Percentiles rank a stretch among this genome's conserved stretches.
Conservation (phyloP, 2,329 filamentous ascomycete species). For the Alternaria sp. region DNA sequence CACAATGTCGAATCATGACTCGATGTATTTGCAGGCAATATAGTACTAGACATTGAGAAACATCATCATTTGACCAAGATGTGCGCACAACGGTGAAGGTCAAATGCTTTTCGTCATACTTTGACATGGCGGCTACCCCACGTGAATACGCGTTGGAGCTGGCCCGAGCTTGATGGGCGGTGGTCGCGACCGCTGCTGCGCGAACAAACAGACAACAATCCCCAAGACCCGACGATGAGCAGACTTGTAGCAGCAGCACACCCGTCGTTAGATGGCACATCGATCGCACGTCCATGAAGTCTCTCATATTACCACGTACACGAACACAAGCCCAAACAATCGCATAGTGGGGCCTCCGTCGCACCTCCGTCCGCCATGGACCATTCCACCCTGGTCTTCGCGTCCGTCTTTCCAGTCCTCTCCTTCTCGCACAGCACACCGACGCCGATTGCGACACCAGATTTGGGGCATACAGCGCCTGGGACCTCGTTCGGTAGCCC, state of each 20-base stretch:
- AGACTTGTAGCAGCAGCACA: background rate
- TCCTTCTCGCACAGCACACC: constrained; percentile 51
- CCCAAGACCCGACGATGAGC: background rate
- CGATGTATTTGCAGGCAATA: background rate
- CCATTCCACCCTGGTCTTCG: constrained; percentile 47
- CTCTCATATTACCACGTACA: background rate
- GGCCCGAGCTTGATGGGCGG: constrained; percentile 10
- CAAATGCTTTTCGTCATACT: background rate
- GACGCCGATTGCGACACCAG: constrained; percentile 53
- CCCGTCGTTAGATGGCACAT: background rate
- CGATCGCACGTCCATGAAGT: background rate
- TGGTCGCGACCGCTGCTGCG: constrained; percentile 11
- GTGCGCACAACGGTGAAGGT: background rate
- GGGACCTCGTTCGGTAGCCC: constrained; percentile 51
- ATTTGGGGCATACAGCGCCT: constrained; percentile 49
- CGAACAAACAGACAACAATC: constrained; percentile 4
- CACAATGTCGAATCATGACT: background rate
- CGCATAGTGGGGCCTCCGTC: constrained; percentile 25
- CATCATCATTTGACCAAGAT: background rate
- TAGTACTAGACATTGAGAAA: constrained; percentile 9
- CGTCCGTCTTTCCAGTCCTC: constrained; percentile 54
- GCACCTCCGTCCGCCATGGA: constrained; percentile 39
- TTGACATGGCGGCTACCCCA: constrained; percentile 1
- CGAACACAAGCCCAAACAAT: constrained; percentile 9
- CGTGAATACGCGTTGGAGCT: constrained; percentile 21